Percentiles rank a stretch among this genome's conserved stretches.
Conservation (phyloP, 805 yeast species). For the Metschnikowia amazonensis region DNA sequence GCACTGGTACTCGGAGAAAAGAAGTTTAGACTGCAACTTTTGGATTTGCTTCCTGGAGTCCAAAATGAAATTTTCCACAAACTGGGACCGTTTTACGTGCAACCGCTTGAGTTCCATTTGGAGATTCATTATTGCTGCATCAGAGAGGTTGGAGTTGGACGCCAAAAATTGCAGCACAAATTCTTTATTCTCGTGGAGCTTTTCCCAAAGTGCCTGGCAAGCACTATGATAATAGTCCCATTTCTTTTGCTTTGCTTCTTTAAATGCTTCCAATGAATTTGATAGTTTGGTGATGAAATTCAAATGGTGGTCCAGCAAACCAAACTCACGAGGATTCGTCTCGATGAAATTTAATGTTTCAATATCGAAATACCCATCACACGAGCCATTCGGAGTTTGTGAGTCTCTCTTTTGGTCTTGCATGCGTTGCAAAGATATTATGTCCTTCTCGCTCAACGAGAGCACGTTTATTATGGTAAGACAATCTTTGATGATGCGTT, state of each 20-base stretch:
- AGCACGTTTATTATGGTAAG: slow-evolving; percentile 25
- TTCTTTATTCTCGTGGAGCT: slow-evolving; percentile 46
- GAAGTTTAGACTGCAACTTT: slow-evolving; percentile 59
- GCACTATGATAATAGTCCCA: slow-evolving; percentile 31
- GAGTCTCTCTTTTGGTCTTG: slow-evolving; percentile 13
- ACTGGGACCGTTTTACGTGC: slow-evolving; percentile 54
- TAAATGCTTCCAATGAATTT: slow-evolving; percentile 30
- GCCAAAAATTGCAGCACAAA: slow-evolving; percentile 42
- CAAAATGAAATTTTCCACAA: slow-evolving; percentile 63
- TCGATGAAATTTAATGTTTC: slow-evolving; percentile 37
- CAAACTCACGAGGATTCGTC: slow-evolving; percentile 37
- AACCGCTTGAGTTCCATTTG: slow-evolving; percentile 56
- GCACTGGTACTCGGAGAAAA: slow-evolving; percentile 52
- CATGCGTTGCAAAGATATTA: slow-evolving; percentile 31
- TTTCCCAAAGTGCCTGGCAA: slow-evolving; percentile 54
- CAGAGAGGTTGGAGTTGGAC: slow-evolving; percentile 46
- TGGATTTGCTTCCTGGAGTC: slow-evolving; percentile 59
- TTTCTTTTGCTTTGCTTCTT: slow-evolving; percentile 34
- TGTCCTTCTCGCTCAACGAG: slow-evolving; percentile 31
- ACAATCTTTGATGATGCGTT: slow-evolving; percentile 22
- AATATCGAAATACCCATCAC: slow-evolving; percentile 34
- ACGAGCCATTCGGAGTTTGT: slow-evolving; percentile 11
- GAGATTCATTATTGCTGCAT: slow-evolving; percentile 46
- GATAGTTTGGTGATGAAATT: slow-evolving; percentile 29
- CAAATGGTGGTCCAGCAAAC: slow-evolving; percentile 34